phyloP scores from a whole-genome alignment of 352 stramenopile species.

The Aphanomyces cochlioides region DNA sequence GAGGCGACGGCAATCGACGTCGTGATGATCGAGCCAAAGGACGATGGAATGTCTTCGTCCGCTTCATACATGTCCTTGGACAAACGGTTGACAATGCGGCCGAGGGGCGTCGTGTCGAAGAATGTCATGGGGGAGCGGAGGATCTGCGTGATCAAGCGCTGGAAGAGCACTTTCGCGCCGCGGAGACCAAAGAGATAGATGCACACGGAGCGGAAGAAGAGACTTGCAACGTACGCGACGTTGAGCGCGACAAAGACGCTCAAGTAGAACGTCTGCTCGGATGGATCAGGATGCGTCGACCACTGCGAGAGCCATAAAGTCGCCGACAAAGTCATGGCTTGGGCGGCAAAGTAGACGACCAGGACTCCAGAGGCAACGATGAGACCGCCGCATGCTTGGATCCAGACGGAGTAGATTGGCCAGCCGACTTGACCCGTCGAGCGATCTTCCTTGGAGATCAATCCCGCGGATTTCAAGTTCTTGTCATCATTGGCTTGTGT shows the following conservation, averaged over 20 bases:
- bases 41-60: constrained; percentile 74
- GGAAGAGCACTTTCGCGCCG: constrained; percentile 58
- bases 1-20: constrained; percentile 38
- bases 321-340: constrained; percentile 51
- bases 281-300: constrained; percentile 61
- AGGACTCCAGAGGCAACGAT: constrained; percentile 46
- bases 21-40: constrained; percentile 31
- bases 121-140: constrained; percentile 22
- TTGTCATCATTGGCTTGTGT: constrained; percentile 19
- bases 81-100: constrained; percentile 92
- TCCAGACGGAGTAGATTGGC: constrained; percentile 59
- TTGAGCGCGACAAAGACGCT: constrained; percentile 78
- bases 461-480: constrained; percentile 36
- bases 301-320: constrained; percentile 93
- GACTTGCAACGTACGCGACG: constrained; percentile 45
- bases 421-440: constrained; percentile 69
- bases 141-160: constrained; percentile 54
- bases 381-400: constrained; percentile 58
- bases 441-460: constrained; percentile 59
- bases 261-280: constrained; percentile 48
- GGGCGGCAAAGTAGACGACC: constrained; percentile 49
- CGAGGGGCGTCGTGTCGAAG: constrained; percentile 29
- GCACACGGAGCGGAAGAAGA: constrained; percentile 60
- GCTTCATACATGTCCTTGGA: constrained; percentile 88
- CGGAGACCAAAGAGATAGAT: constrained; percentile 58